phyloP scores from a whole-genome alignment of 768 basidiomycete species.

The Hericium rajendrae region DNA sequence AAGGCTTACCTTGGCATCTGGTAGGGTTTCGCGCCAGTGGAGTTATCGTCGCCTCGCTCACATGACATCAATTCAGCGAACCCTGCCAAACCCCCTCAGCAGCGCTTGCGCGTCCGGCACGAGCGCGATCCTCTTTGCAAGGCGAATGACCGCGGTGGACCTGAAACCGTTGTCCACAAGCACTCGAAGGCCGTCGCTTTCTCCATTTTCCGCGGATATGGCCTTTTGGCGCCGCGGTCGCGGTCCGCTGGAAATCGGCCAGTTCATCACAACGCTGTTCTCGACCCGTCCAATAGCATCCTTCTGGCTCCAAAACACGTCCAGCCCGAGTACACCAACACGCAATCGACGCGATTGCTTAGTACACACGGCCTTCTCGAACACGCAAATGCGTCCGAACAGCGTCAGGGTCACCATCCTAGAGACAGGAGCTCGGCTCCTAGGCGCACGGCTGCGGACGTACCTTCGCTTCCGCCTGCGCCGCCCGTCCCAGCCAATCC shows the following conservation, averaged over 20 bases:
- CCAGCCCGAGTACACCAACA: constrained; percentile 73
- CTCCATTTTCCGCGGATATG: constrained; percentile 64
- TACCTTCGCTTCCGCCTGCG: background rate
- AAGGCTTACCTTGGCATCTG: background rate
- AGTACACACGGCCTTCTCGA: constrained; percentile 59
- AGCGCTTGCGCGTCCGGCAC: constrained; percentile 55
- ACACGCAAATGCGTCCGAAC: constrained; percentile 22
- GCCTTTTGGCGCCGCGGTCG: constrained; percentile 17
- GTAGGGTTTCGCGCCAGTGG: too few relatives aligned
- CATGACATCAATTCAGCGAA: constrained; percentile 22
- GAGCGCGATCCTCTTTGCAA: constrained; percentile 40
- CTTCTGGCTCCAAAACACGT: constrained; percentile 65
- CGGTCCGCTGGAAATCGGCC: too few relatives aligned
- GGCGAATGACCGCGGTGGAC: constrained; percentile 39
- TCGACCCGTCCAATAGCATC: constrained; percentile 27
- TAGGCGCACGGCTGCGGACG: background rate
- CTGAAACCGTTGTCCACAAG: constrained; percentile 65
- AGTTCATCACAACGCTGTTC: constrained; percentile 4
- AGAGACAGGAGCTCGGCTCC: background rate
- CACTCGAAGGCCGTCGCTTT: constrained; percentile 75
- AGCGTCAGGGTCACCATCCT: constrained; percentile 1
- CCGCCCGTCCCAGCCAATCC: background rate
- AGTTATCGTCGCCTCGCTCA: too few relatives aligned
- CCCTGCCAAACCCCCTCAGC: constrained; percentile 50
- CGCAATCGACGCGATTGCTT: constrained; percentile 59